These are phyloP conservation scores for Lachancea dasiensis DNA, from an alignment of 805 yeast genomes.

Conservation along the genomic window DNA sequence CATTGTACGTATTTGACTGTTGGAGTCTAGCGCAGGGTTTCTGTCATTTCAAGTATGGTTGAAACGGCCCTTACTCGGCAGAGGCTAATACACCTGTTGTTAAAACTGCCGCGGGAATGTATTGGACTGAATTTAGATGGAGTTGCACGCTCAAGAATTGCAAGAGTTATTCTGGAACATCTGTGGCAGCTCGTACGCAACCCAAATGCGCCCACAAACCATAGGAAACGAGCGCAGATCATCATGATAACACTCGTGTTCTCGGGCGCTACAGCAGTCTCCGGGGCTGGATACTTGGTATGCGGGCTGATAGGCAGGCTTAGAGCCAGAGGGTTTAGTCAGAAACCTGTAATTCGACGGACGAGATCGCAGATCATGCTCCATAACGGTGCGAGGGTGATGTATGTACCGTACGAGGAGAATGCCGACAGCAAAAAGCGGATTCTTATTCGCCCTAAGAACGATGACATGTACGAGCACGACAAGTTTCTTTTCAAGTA, in stretches of 20 bases:
- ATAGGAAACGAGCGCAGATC: slow-evolving; percentile 23
- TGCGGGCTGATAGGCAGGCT: slow-evolving; percentile 13
- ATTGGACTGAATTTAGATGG: slow-evolving; percentile 22
- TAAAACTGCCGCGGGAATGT: slow-evolving; percentile 11
- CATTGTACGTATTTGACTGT: too few species aligned
- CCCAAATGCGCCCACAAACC: slow-evolving; percentile 17
- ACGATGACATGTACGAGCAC: slow-evolving; percentile 30
- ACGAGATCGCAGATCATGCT: slow-evolving; percentile 28
- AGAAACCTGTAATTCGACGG: slow-evolving; percentile 17
- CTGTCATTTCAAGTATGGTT: slow-evolving; percentile 4
- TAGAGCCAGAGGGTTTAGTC: slow-evolving; percentile 7
- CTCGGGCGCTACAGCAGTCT: slow-evolving; percentile 15
- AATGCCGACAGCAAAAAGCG: slow-evolving; percentile 17
- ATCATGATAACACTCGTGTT: slow-evolving; percentile 20
- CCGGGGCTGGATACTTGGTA: slow-evolving; percentile 17
- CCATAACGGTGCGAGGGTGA: slow-evolving; percentile 29
- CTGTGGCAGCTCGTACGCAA: slow-evolving; percentile 19
- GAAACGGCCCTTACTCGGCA: slow-evolving; percentile 1
- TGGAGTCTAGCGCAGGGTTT: too few species aligned
- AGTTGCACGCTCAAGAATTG: slow-evolving; percentile 14
- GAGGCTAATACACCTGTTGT: slow-evolving; percentile 2
- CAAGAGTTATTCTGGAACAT: slow-evolving; percentile 18
- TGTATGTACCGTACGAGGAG: slow-evolving; percentile 27
- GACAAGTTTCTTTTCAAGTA: slow-evolving; percentile 30
- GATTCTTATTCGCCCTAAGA: slow-evolving; percentile 27